Conservation (phyloP, 2,329 filamentous ascomycete species). For the Phoma herbarum region DNA sequence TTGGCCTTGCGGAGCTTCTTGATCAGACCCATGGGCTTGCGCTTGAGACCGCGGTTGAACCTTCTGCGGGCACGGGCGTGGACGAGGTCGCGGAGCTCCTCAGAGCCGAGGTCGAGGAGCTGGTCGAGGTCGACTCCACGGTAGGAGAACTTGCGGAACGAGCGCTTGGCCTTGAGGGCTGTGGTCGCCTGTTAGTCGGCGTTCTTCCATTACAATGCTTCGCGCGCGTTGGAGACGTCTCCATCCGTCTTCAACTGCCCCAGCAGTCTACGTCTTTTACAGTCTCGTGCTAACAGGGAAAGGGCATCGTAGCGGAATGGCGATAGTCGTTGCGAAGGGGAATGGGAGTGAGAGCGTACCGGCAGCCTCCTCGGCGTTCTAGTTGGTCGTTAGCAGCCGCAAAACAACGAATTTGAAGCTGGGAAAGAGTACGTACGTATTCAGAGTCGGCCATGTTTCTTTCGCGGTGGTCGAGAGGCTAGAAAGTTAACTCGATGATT, state of each 20-base stretch:
- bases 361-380: slow-evolving; percentile 98
- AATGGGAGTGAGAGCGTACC: slow-evolving; percentile 58
- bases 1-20: slow-evolving; percentile 99
- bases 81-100: slow-evolving; percentile 99
- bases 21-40: slow-evolving; percentile 99
- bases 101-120: slow-evolving; percentile 98
- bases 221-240: slow-evolving; percentile 7
- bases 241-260: slow-evolving; percentile 9
- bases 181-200: slow-evolving; percentile 42
- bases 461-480: slow-evolving; percentile 66
- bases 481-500: too few species aligned
- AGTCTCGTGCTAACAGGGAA: slow-evolving; percentile 22
- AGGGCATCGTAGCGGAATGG: slow-evolving; percentile 14
- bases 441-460: slow-evolving; percentile 80
- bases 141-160: slow-evolving; percentile 99
- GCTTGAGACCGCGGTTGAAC: slow-evolving; percentile 99
- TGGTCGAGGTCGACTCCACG: slow-evolving; percentile 99
- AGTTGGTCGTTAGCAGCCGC: slow-evolving; percentile 35
- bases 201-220: slow-evolving; percentile 21
- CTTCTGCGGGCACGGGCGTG: slow-evolving; percentile 97
- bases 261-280: slow-evolving; percentile 2
- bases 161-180: slow-evolving; percentile 99
- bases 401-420: slow-evolving; percentile 13
- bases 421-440: slow-evolving; percentile 73
- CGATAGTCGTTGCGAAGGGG: slow-evolving; percentile 10